A percentile compares a stretch with the other conserved stretches of the same genome.
These are phyloP conservation scores for Wallacemonas collosoma DNA, from an alignment of 208 protist species.

Conservation along the genomic window DNA sequence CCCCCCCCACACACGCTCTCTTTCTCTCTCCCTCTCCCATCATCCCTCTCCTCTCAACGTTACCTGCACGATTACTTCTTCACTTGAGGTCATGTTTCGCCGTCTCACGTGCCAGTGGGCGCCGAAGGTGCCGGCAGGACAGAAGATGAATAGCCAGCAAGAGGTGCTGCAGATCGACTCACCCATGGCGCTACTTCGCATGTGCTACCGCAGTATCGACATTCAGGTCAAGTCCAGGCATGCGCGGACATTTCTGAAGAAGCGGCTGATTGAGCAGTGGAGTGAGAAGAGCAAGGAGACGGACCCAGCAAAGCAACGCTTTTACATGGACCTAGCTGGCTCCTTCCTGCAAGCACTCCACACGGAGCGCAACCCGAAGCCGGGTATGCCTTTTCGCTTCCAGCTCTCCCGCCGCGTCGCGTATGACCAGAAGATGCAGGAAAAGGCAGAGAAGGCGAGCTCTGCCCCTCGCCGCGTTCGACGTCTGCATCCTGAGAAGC, in stretches of 20 bases:
- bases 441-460: constrained; percentile 46
- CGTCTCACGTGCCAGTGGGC: constrained; percentile 13
- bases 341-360: constrained; percentile 88
- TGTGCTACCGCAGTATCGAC: constrained; percentile 93
- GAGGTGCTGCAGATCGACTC: constrained; percentile 81
- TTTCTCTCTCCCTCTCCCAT: constrained; percentile 1
- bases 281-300: constrained; percentile 64
- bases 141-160: constrained; percentile 79
- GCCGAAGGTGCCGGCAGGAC: constrained; percentile 22
- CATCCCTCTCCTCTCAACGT: neutral
- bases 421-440: constrained; percentile 68
- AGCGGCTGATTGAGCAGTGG: constrained; percentile 83
- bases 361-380: constrained; percentile 73
- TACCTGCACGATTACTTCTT: neutral
- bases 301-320: constrained; percentile 83
- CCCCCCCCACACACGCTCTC: neutral
- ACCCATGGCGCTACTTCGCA: constrained; percentile 78
- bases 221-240: constrained; percentile 87
- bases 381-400: constrained; percentile 63
- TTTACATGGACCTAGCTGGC: constrained; percentile 88
- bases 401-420: constrained; percentile 79
- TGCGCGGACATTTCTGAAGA: constrained; percentile 83
- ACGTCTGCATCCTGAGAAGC: constrained; percentile 20
- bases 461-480: constrained; percentile 38
- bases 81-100: constrained; percentile 32